Evolutionary conservation across 75 land plant genomes (phyloP), one percentile per base, ranked within the genome.

Genomic region (Chamaecyparis obtusa): DNA sequence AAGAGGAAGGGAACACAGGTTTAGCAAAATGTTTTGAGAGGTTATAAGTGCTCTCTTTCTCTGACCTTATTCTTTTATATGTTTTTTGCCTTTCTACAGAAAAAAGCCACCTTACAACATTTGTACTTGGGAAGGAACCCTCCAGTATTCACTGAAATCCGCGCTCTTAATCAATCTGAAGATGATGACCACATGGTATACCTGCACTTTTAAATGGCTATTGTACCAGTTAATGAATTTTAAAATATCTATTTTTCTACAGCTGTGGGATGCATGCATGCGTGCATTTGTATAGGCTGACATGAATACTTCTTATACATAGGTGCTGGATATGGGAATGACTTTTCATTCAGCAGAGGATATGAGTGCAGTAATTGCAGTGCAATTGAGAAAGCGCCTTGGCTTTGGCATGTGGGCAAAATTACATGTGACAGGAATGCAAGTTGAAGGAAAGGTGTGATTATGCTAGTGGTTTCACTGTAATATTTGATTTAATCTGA

Each of bases 151-250:
- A 96, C 97, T 27, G 94, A 92, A 21, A 92, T 98, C 72, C 94
- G 99, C 67, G 88, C 91, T 88, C 84, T 94, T 84, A 84, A 84
- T 49, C 87, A 92, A 46, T 79, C 95, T 55, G 41, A 85, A 55
- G 96, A 93, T 44, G 99, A 93, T 92, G 99, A 98, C 83, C 93
- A 98, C 87, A 81, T 98, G 99, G 99, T 97, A 87, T 82, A 36
- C 9, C 13, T 64, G n/a, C 27, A 64, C 69, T 24, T 64, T 21
- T 33, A 33, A 33, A 33, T 74, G 37, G 36, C 76, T 2, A 74
- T 74, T 32, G 15, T 74, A 74, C 15, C 16, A 74, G 76, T 74
- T 1, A 44, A 46, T 27, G 30, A 81, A 27, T 27, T 81, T n/a
- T 5, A 44, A 81, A 81, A n/a, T 81, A 81, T 54, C 37, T 32